Base-by-base conservation (phyloP, 805 yeast species). In the Yarrowia divulgata region DNA sequence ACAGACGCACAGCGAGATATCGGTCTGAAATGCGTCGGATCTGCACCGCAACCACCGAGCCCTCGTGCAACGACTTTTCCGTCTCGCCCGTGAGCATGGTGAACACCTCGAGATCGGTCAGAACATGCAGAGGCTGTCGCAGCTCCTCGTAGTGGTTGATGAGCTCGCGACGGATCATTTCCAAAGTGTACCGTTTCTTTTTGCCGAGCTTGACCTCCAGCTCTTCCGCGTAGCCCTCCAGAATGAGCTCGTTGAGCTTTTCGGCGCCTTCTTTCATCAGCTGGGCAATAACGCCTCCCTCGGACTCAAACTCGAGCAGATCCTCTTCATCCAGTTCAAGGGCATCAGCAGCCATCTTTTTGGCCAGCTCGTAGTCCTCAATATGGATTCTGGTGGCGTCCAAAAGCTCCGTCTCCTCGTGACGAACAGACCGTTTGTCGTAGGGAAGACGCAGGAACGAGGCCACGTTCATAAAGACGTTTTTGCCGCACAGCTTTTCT, bases 321-420 rank as follows among this genome's bases (percentile, higher is more conserved):
- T 93, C 97, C 78, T 94, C 98, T 75, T 96, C 99, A 74, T 93
- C 97, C 72, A 93, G 85, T 77, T 94, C 99, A 72, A 95, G 84
- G 1, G 99, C 98, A 81, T 95, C 99, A 1, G 97, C 95, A 8
- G 98, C 98, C 93, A 95, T 95, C 78, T 95, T 95, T 64, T 95
- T 87, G 3, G 98, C 98, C 73, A 95, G 83, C 72, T 91, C 97
- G 77, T 95, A 95, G 80, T 95, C 99, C 79, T 95, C 98, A 8
- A 98, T 98, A 75, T 95, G 99, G 58, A 95, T 93, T 80, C 99
- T 86, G 0, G 99, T 95, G 64, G 95, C 93, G 78, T 95, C 99
- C 73, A 95, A 83, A 52, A 90, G 82, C 75, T 94, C 98, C 43
- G 89, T 77, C 75, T 77, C 84, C 74, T 74, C 83, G 73, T 72